Conservation (phyloP, 1,284 basidiomycete genomes). For the Fistulinella cinereoalba region DNA sequence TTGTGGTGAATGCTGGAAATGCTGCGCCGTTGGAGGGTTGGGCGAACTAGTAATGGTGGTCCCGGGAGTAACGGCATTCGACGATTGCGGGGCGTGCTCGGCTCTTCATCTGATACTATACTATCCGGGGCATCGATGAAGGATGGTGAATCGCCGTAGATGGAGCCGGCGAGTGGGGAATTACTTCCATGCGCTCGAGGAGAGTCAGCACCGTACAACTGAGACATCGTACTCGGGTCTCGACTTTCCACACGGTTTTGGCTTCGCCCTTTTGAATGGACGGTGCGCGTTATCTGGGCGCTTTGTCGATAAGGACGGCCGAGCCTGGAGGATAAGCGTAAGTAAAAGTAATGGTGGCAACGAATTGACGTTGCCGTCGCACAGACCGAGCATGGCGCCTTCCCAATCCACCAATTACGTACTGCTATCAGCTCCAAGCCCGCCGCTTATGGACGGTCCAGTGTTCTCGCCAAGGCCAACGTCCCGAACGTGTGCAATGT, state of each 20-base stretch:
- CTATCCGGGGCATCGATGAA: conserved; percentile 6
- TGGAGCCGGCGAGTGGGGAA: conserved; percentile 7
- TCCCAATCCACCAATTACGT: background rate
- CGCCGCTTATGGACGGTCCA: too few relatives aligned
- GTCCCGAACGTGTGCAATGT: too few relatives aligned
- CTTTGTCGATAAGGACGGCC: too few relatives aligned
- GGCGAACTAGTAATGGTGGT: conserved; percentile 2
- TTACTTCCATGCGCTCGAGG: background rate
- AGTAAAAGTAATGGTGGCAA: too few relatives aligned
- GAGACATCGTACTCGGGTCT: too few relatives aligned
- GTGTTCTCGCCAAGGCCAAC: too few relatives aligned
- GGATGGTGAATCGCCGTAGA: conserved; percentile 8
- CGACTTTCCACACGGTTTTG: too few relatives aligned
- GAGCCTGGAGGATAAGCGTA: too few relatives aligned
- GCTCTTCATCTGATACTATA: conserved; percentile 6
- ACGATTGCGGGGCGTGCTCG: conserved; percentile 14
- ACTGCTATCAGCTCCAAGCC: too few relatives aligned
- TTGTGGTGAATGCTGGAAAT: conserved; percentile 7
- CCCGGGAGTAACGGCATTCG: conserved; percentile 16
- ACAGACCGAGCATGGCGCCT: background rate
- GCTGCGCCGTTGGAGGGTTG: conserved; percentile 12
- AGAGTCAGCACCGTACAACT: background rate
- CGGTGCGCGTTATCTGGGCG: too few relatives aligned
- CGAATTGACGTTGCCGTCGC: too few relatives aligned
- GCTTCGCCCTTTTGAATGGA: too few relatives aligned